Evolutionary conservation across 2,329 filamentous ascomycete genomes (phyloP).

Genomic region (Fusarium marasasianum): DNA sequence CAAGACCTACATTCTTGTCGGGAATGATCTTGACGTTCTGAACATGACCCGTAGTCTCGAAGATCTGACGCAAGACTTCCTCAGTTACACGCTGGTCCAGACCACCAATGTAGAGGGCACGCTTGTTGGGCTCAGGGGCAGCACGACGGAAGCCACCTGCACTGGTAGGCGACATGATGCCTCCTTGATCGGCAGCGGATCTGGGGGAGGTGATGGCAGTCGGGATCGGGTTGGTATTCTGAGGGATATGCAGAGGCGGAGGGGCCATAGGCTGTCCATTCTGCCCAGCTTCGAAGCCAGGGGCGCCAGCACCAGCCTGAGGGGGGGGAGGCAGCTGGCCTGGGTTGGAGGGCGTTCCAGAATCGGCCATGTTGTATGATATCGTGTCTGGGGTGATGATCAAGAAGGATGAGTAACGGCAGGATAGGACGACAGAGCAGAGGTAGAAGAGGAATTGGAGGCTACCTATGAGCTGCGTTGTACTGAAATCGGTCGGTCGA

Average conservation of each 20-base stretch:
- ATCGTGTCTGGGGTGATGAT: conserved; percentile 22
- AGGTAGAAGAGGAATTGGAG: conserved; percentile 33
- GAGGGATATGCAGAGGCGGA: conserved; percentile 90
- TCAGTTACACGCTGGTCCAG: conserved; percentile 95
- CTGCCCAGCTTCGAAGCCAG: conserved; percentile 80
- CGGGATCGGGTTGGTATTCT: conserved; percentile 95
- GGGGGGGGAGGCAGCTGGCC: conserved; percentile 76
- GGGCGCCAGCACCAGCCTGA: conserved; percentile 73
- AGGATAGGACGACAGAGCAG: conserved; percentile 30
- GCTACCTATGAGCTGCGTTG: conserved; percentile 42
- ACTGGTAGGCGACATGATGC: conserved; percentile 85
- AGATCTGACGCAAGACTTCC: conserved; percentile 96
- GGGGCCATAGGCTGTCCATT: conserved; percentile 84
- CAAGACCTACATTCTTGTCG: conserved; percentile 92
- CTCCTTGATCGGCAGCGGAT: conserved; percentile 70
- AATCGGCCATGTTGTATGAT: conserved; percentile 76
- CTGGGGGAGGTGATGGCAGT: conserved; percentile 91
- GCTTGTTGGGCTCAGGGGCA: conserved; percentile 97
- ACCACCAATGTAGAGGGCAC: conserved; percentile 94
- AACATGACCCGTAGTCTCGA: conserved; percentile 98
- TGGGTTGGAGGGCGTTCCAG: conserved; percentile 68
- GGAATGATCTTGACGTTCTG: conserved; percentile 99
- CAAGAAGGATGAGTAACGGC: conserved; percentile 25
- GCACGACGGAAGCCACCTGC: conserved; percentile 86
- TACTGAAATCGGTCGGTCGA: conserved; percentile 39